Base-by-base conservation (phyloP, 2,329 filamentous ascomycete species). In the Phoma sp. region DNA sequence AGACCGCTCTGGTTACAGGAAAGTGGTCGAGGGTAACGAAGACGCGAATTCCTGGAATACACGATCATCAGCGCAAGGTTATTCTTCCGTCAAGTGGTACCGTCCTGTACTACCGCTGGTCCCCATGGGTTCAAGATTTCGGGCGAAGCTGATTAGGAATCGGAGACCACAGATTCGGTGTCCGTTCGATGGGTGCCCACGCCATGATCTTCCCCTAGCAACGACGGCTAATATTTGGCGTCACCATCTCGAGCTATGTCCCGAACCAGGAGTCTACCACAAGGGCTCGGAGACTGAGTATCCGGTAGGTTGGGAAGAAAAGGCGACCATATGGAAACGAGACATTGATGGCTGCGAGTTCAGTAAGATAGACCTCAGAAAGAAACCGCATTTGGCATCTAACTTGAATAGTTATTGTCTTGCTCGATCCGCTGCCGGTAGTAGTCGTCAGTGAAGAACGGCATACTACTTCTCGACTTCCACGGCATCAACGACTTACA, bases 1-100 rank as follows among this genome's bases (percentile, higher is more conserved):
- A 2, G 47, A 59, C 11, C 45, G 40, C 5, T 58, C 53, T 11
- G 61, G 56, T 1, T 64, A 61, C 23, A 34, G 11, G n/a, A 42
- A 12, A 17, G n/a, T 7, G 23, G 9, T 7, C 1, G 25, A 29
- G 7, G 18, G 18, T 2, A 5, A 7, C 7, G 28, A 33, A 1
- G 15, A n/a, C 14, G 5, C 7, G 3, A n/a, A n/a, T 4, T 10
- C 23, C 3, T 50, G 47, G 47, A 17, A 43, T n/a, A 42, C 30
- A 1, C 47, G 26, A 0, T 18, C 38, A 1, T 36, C 38, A 2
- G 14, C 47, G 6, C 38, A 34, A 15, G 47, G 47, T 1, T 37
- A 30, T 14, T 37, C 38, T 0, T 50, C 47, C 2, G 26, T 43
- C 0, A 50, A 14, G 0, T 50, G 47, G 47, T 50, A 30, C 9